Percentiles rank a stretch among this genome's conserved stretches.
Evolutionary conservation across 306 rosid genomes (phyloP).

Genomic region (Quercus suber): DNA sequence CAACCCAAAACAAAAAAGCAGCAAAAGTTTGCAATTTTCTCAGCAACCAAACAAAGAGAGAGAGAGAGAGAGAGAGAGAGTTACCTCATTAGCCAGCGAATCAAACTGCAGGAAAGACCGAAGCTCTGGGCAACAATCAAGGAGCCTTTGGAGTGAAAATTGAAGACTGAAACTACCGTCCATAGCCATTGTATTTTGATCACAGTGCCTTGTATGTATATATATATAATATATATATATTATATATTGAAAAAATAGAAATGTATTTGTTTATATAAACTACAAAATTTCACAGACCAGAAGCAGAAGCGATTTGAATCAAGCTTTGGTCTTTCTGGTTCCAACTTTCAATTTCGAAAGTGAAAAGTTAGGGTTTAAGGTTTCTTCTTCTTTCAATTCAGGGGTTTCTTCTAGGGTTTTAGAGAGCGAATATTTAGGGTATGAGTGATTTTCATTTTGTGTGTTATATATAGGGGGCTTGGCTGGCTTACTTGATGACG

Average conservation of each 20-base stretch:
- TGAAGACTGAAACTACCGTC: conserved; percentile 65
- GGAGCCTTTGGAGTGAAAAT: conserved; percentile 56
- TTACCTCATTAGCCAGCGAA: conserved; percentile 41
- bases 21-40: background rate
- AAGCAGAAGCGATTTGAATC: background rate
- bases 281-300: background rate
- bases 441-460: too few species aligned
- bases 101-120: conserved; percentile 32
- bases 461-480: too few species aligned
- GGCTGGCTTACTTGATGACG: too few species aligned
- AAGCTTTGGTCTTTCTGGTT: too few species aligned
- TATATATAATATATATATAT: background rate
- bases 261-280: background rate
- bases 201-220: background rate
- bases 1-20: background rate
- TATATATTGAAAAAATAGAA: background rate
- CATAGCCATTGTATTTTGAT: conserved; percentile 41
- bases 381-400: too few species aligned
- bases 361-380: too few species aligned
- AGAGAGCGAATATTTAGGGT: too few species aligned
- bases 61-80: background rate
- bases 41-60: background rate
- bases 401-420: too few species aligned
- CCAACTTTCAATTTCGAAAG: too few species aligned
- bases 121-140: conserved; percentile 74